These are phyloP conservation scores for Backusella mclennaniae DNA, from an alignment of 192 early-diverging fungal genomes.

Conservation along the genomic window DNA sequence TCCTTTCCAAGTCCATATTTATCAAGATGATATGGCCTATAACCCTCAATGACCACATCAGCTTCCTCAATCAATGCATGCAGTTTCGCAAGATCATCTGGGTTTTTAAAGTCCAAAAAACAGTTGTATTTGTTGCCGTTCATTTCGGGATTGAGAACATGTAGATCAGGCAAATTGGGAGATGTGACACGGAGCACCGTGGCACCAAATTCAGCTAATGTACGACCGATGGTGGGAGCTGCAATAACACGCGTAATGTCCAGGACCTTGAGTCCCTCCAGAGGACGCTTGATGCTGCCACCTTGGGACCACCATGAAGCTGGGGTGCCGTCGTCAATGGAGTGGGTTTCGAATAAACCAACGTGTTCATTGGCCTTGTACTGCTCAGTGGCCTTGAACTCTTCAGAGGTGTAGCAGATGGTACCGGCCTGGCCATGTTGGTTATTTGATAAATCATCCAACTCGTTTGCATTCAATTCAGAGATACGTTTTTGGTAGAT, in stretches of 20 bases:
- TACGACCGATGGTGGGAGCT: constrained; percentile 9
- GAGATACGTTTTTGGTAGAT: neutral
- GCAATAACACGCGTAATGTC: constrained; percentile 22
- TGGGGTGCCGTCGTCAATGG: neutral
- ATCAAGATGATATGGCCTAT: constrained; percentile 11
- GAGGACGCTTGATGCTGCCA: neutral
- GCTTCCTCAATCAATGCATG: constrained; percentile 17
- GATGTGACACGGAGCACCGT: constrained; percentile 15
- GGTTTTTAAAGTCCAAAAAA: constrained; percentile 1
- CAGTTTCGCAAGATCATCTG: neutral
- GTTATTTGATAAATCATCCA: neutral
- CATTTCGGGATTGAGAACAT: neutral
- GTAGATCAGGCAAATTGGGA: constrained; percentile 8
- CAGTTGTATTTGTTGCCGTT: constrained; percentile 12
- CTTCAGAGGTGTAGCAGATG: constrained; percentile 5
- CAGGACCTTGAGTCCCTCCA: constrained; percentile 16
- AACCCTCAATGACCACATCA: constrained; percentile 12
- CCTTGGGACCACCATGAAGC: constrained; percentile 6
- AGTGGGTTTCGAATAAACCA: constrained; percentile 1
- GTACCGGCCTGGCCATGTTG: neutral
- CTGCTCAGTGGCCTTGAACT: constrained; percentile 5
- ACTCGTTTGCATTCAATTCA: neutral
- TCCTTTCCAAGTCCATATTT: constrained; percentile 15
- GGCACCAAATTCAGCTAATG: constrained; percentile 17
- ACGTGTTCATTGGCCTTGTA: constrained; percentile 13